Evolutionary conservation across 106 monocot genomes (phyloP).

Genomic region (Dendrobium chrysotoxum): DNA sequence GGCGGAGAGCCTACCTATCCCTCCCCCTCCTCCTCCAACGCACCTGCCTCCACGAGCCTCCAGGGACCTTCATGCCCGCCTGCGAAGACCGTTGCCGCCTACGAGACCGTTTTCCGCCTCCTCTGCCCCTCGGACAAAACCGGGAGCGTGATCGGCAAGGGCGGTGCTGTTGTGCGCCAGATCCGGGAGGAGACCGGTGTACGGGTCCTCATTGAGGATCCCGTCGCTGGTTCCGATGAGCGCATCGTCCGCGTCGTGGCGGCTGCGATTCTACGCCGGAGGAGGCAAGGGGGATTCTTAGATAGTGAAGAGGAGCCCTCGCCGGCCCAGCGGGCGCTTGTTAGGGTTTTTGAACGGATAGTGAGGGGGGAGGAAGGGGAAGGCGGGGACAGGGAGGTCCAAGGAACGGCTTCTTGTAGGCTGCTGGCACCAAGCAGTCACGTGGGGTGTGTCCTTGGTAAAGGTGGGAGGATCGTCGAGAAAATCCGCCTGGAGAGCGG

Average conservation of each 20-base stretch:
- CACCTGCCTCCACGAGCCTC: slow-evolving; percentile 21
- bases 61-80: slow-evolving; percentile 6
- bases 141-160: slow-evolving; percentile 46
- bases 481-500: slow-evolving; percentile 57
- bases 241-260: slow-evolving; percentile 41
- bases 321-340: slow-evolving; percentile 44
- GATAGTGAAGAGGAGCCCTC: slow-evolving; percentile 16
- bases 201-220: slow-evolving; percentile 39
- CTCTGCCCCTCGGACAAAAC: slow-evolving; percentile 50
- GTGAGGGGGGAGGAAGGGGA: slow-evolving; percentile 31
- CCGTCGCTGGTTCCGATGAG: slow-evolving; percentile 42
- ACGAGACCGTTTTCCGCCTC: slow-evolving; percentile 44
- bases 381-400: slow-evolving; percentile 10
- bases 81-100: slow-evolving; percentile 3
- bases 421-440: slow-evolving; percentile 35
- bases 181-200: slow-evolving; percentile 42
- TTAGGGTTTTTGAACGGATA: slow-evolving; percentile 68
- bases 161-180: slow-evolving; percentile 38
- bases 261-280: neutral
- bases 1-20: slow-evolving; percentile 4
- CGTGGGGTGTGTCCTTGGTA: slow-evolving; percentile 61
- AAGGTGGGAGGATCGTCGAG: slow-evolving; percentile 69
- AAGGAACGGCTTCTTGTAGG: slow-evolving; percentile 32
- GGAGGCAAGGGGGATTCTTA: neutral
- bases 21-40: slow-evolving; percentile 5